These are phyloP conservation scores for Acrodontium crateriforme DNA, from an alignment of 2,329 filamentous ascomycete species.

Conservation along the genomic window DNA sequence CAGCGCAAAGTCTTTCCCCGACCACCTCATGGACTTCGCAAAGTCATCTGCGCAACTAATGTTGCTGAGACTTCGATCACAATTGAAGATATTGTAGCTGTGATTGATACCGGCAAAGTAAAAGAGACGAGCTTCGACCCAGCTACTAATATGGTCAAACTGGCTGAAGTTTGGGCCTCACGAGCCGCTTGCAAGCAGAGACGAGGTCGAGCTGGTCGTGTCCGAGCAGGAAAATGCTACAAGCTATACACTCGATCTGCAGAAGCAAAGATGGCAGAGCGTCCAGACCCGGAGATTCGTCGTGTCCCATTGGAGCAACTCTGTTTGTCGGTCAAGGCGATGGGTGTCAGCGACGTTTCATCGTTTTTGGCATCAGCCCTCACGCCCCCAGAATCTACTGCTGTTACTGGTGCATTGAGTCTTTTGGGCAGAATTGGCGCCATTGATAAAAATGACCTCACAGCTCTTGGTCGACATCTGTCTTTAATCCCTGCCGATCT, in stretches of 20 bases:
- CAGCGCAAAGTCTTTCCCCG: constrained; percentile 74
- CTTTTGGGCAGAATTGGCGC: constrained; percentile 77
- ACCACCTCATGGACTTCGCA: constrained; percentile 66
- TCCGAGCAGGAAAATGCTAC: constrained; percentile 82
- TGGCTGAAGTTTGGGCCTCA: constrained; percentile 92
- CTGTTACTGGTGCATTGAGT: constrained; percentile 72
- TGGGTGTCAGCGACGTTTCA: constrained; percentile 75
- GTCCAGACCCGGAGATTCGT: constrained; percentile 86
- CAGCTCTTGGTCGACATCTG: constrained; percentile 82
- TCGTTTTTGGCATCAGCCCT: constrained; percentile 73
- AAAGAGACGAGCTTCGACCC: constrained; percentile 95
- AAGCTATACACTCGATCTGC: constrained; percentile 84
- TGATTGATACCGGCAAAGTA: constrained; percentile 88
- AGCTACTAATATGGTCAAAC: constrained; percentile 80
- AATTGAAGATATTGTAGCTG: constrained; percentile 90
- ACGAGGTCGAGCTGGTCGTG: constrained; percentile 82
- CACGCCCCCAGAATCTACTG: constrained; percentile 72
- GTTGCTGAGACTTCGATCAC: constrained; percentile 98
- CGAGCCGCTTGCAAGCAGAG: constrained; percentile 88
- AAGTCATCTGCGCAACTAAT: constrained; percentile 89
- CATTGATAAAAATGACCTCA: constrained; percentile 71
- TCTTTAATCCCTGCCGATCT: constrained; percentile 90
- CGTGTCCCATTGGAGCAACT: constrained; percentile 88
- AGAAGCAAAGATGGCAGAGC: constrained; percentile 70
- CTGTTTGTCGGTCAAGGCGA: constrained; percentile 85